These are phyloP conservation scores for Spizellomyces punctatus DNA, from an alignment of 192 early-diverging fungal species.

Conservation along the genomic window DNA sequence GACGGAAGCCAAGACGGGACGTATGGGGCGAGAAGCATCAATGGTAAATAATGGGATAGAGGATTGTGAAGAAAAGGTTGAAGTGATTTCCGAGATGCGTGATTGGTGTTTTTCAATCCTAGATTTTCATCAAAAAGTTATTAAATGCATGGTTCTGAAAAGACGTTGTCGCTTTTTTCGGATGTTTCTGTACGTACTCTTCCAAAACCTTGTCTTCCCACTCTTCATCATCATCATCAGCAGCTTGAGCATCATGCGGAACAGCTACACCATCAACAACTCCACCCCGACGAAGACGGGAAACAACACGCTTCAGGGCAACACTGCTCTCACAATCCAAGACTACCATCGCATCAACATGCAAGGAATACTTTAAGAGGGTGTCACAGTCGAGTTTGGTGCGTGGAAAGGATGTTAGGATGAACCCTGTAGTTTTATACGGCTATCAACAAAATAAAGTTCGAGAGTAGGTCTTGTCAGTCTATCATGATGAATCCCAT, in stretches of 20 bases:
- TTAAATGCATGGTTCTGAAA: slow-evolving; percentile 36
- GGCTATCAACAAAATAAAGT: slow-evolving; percentile 30
- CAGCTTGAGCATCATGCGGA: not conserved
- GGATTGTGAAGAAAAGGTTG: slow-evolving; percentile 33
- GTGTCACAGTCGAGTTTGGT: slow-evolving; percentile 48
- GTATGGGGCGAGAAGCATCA: slow-evolving; percentile 35
- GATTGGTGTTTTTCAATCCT: slow-evolving; percentile 45
- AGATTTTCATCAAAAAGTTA: not conserved
- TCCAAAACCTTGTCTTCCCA: slow-evolving; percentile 17
- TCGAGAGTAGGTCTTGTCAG: not conserved
- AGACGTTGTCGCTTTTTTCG: slow-evolving; percentile 34
- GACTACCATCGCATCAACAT: slow-evolving; percentile 49
- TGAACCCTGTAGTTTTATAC: slow-evolving; percentile 48
- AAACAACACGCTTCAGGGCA: slow-evolving; percentile 37
- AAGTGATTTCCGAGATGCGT: slow-evolving; percentile 31
- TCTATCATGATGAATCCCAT: not conserved
- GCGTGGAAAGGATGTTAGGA: slow-evolving; percentile 51
- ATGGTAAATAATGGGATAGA: slow-evolving; percentile 44
- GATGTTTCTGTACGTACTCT: not conserved
- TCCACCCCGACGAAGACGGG: slow-evolving; percentile 1
- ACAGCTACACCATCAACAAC: slow-evolving; percentile 2
- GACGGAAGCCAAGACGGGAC: slow-evolving; percentile 40
- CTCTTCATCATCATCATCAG: slow-evolving; percentile 28
- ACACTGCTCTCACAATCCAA: slow-evolving; percentile 41
- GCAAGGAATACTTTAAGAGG: slow-evolving; percentile 39